A percentile compares a stretch with the other conserved stretches of the same genome.
Conservation (phyloP, 1,139 yeast genomes). For the Diutina catenulata region DNA sequence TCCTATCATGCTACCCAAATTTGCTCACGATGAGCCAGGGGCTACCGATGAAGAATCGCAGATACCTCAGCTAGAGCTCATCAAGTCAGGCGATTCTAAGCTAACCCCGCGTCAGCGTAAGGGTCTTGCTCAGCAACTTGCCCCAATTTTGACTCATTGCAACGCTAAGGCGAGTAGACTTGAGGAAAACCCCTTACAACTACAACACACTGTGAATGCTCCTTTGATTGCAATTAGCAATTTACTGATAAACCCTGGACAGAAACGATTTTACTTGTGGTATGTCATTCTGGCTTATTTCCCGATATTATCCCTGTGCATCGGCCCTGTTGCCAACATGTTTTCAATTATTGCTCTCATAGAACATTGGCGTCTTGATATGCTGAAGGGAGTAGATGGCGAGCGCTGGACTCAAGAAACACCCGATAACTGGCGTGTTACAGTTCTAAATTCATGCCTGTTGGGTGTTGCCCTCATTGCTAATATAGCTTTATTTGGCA, state of each 20-base stretch:
- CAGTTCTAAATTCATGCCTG: conserved; percentile 48
- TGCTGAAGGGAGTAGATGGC: conserved; percentile 15
- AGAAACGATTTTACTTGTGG: conserved; percentile 40
- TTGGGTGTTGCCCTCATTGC: conserved; percentile 54
- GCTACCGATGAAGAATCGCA: no score
- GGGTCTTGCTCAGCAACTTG: no score
- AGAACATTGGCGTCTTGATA: conserved; percentile 41
- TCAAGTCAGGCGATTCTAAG: no score
- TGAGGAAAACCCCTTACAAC: no score
- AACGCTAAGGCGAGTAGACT: no score
- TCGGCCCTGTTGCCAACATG: conserved; percentile 70
- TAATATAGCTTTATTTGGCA: conserved; percentile 52
- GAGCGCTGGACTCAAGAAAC: no score
- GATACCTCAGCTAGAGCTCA: no score
- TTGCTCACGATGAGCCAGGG: no score
- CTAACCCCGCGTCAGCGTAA: no score
- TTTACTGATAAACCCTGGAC: conserved; percentile 34
- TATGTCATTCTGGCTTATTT: conserved; percentile 50
- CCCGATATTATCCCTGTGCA: conserved; percentile 64
- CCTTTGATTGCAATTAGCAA: conserved; percentile 22
- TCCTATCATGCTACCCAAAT: no score
- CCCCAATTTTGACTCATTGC: no score
- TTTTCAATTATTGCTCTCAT: conserved; percentile 61
- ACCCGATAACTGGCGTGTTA: conserved; percentile 31
- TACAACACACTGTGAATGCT: conserved; percentile 13